These are phyloP conservation scores for Aureobasidium sp. DNA, from an alignment of 2,329 filamentous ascomycete species.

Conservation along the genomic window DNA sequence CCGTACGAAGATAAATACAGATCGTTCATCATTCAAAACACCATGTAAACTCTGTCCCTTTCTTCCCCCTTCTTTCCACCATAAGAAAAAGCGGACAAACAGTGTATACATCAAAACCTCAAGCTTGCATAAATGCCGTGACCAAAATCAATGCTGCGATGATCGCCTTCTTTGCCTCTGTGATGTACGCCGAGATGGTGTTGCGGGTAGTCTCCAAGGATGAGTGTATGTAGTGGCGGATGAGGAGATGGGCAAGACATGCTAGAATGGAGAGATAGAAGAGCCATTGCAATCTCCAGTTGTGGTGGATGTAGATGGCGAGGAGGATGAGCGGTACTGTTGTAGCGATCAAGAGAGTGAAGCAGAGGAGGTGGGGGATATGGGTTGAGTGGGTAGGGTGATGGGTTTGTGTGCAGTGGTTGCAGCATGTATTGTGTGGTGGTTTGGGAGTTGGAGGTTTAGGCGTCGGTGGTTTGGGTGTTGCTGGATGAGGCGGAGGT, in stretches of 20 bases:
- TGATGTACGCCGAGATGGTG: not conserved
- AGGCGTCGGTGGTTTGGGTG: not conserved
- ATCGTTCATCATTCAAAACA: too few species aligned
- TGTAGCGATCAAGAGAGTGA: not conserved
- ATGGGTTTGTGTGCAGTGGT: conserved; percentile 2
- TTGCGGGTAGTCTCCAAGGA: not conserved
- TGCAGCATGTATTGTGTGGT: not conserved
- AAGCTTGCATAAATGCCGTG: not conserved
- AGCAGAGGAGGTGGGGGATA: not conserved
- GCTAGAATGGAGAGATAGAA: not conserved
- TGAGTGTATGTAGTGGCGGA: not conserved
- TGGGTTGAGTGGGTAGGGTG: not conserved
- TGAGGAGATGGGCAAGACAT: not conserved
- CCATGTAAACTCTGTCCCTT: too few species aligned
- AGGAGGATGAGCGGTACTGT: not conserved
- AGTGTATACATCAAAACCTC: not conserved
- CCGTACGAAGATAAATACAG: too few species aligned
- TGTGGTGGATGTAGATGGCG: not conserved
- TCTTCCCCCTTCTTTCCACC: too few species aligned
- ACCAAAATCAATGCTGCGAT: not conserved
- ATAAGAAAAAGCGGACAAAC: too few species aligned
- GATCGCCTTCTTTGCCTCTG: not conserved
- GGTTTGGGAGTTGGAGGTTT: not conserved
- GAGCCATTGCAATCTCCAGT: not conserved
- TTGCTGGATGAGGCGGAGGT: not conserved